A percentile compares a stretch with the other conserved stretches of the same genome.
Conservation (phyloP, 176 grass and related monocot species). For the Aegilops tauschii region DNA sequence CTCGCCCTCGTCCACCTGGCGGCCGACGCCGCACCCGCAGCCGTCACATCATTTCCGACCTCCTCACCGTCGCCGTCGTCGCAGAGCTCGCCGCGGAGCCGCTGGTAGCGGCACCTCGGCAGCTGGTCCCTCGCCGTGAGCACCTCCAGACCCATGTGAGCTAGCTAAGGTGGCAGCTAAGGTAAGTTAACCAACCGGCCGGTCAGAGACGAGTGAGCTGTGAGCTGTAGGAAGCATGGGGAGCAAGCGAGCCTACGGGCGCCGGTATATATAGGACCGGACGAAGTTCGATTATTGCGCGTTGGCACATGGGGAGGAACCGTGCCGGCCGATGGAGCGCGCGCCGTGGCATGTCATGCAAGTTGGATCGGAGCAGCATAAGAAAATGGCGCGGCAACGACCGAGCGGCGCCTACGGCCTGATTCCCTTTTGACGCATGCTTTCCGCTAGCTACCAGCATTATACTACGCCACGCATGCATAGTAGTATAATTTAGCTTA, state of each 20-base stretch:
- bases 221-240: slow-evolving; percentile 36
- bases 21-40: background rate
- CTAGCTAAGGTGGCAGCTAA: background rate
- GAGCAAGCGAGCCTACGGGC: background rate
- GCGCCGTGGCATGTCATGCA: slow-evolving; percentile 4
- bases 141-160: slow-evolving; percentile 41
- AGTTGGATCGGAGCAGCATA: slow-evolving; percentile 24
- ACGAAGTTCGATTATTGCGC: slow-evolving; percentile 18
- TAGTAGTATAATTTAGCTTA: background rate
- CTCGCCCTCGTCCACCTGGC: slow-evolving; percentile 13
- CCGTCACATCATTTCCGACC: background rate
- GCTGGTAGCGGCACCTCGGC: slow-evolving; percentile 35
- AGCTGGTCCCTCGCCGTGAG: slow-evolving; percentile 21
- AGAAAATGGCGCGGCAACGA: slow-evolving; percentile 28
- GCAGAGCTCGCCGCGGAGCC: slow-evolving; percentile 28
- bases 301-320: slow-evolving; percentile 37
- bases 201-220: background rate
- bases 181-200: background rate
- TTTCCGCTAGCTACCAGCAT: background rate
- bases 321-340: background rate
- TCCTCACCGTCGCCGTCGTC: background rate
- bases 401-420: slow-evolving; percentile 40
- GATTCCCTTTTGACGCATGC: slow-evolving; percentile 61
- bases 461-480: background rate
- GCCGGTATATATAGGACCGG: slow-evolving; percentile 23